Evolutionary conservation across 495 filamentous ascomycete species (phyloP).

Genomic region (Hypoxylon perforatum): DNA sequence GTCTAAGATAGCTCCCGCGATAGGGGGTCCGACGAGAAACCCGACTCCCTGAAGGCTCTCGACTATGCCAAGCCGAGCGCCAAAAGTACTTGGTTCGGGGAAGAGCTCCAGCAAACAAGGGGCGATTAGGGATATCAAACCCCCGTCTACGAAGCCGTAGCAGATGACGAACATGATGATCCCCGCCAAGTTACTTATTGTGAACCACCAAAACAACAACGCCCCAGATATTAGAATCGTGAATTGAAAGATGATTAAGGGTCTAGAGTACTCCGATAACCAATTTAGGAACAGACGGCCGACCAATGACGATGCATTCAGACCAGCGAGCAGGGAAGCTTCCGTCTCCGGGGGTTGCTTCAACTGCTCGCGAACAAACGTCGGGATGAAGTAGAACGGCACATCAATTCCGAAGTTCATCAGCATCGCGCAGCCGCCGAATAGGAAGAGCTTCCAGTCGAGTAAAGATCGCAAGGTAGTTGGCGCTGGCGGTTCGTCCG

Average conservation of each 20-base stretch:
- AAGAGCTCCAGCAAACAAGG: conserved; percentile 44
- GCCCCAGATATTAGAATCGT: conserved; percentile 66
- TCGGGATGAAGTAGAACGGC: conserved; percentile 69
- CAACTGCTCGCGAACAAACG: conserved; percentile 60
- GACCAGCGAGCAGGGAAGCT: conserved; percentile 65
- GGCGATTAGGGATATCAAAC: conserved; percentile 50
- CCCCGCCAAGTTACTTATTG: conserved; percentile 43
- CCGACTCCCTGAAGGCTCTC: conserved; percentile 48
- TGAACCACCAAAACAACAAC: conserved; percentile 50
- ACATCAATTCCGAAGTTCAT: conserved; percentile 73
- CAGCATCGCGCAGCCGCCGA: conserved; percentile 66
- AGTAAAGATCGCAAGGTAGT: conserved; percentile 56
- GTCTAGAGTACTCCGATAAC: conserved; percentile 63
- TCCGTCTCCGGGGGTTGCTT: conserved; percentile 48
- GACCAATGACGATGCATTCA: conserved; percentile 73
- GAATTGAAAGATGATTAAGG: conserved; percentile 66
- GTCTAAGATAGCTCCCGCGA: conserved; percentile 47
- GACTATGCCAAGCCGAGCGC: conserved; percentile 51
- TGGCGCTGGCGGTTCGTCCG: conserved; percentile 23
- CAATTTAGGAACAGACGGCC: conserved; percentile 71
- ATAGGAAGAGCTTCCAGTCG: conserved; percentile 53
- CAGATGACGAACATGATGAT: conserved; percentile 53
- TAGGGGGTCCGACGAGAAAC: conserved; percentile 50
- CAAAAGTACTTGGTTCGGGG: conserved; percentile 41
- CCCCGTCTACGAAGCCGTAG: conserved; percentile 56